Base-by-base conservation (phyloP, 768 basidiomycete species). In the Scleroderma bovista region DNA sequence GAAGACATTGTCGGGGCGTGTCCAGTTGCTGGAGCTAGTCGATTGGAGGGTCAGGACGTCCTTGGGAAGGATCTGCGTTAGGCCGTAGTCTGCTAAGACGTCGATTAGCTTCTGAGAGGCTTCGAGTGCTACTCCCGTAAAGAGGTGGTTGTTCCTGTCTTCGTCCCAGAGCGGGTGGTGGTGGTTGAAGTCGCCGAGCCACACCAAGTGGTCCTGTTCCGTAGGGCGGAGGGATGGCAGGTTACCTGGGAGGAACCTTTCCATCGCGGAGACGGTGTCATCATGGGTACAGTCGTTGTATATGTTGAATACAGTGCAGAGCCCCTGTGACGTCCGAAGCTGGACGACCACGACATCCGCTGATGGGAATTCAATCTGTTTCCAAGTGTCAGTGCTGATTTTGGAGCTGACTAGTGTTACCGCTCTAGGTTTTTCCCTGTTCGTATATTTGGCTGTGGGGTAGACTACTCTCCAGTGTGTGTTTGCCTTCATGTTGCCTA, bases 131-230 rank as follows among this genome's bases (percentile, higher is more conserved):
- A 5, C 12, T 4, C 38, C 43, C 3, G 50, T 60, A 33, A 60
- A 56, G 0, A 63, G 50, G 13, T 47, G 46, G 4, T 11, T 20
- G 20, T 39, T 47, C 1, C 55, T 44, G 3, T 47, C 17, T 2
- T 57, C 47, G 6, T 64, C 62, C 60, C 63, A 64, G 2, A 56
- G 36, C 0, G 58, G 60, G 44, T 63, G 63, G 36, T 63, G 63
- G 6, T 50, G 36, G 36, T 63, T 63, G 51, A 64, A 64, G 53
- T 64, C 54, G 0, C 63, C 58, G 1, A 59, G 3, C 63, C 57
- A 63, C 12, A 64, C 20, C 32, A 60, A 26, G n/a, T 59, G 55
- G n/a, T 53, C 42, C 0, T 41, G 6, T 9, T 26, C n/a, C 0
- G 48, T n/a, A 3, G 47, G 40, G 5, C 32, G 3, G 15, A 50